Conservation (phyloP, 345 rosid genomes). For the Eucalyptus marginata region DNA sequence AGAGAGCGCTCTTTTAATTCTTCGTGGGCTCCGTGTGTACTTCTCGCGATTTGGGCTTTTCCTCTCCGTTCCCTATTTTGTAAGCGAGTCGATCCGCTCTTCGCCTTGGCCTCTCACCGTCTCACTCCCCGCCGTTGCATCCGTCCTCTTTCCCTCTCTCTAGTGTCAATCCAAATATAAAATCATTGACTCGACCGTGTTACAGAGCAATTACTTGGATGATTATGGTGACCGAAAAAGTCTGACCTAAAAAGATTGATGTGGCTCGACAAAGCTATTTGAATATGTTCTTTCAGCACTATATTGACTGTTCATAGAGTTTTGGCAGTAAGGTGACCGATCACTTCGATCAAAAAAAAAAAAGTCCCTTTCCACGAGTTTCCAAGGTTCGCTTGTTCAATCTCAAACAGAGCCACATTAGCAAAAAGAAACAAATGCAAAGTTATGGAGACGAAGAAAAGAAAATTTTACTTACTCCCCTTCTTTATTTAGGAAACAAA, state of each 20-base stretch:
- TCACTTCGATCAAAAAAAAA: too few species aligned
- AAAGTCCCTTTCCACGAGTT: neutral
- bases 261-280: neutral
- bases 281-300: neutral
- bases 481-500: neutral
- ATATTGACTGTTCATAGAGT: neutral
- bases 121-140: neutral
- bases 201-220: neutral
- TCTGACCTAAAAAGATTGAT: neutral
- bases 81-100: neutral
- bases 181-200: neutral
- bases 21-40: neutral
- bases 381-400: neutral
- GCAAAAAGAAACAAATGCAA: neutral
- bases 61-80: neutral
- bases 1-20: neutral
- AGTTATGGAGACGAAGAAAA: neutral
- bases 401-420: neutral
- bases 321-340: neutral
- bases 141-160: neutral
- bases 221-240: neutral
- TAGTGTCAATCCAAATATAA: neutral
- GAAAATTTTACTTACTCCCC: fast-evolving
- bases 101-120: neutral
- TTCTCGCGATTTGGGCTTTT: neutral